Conservation (phyloP, 805 yeast species). For the Starmera dryadoides region DNA sequence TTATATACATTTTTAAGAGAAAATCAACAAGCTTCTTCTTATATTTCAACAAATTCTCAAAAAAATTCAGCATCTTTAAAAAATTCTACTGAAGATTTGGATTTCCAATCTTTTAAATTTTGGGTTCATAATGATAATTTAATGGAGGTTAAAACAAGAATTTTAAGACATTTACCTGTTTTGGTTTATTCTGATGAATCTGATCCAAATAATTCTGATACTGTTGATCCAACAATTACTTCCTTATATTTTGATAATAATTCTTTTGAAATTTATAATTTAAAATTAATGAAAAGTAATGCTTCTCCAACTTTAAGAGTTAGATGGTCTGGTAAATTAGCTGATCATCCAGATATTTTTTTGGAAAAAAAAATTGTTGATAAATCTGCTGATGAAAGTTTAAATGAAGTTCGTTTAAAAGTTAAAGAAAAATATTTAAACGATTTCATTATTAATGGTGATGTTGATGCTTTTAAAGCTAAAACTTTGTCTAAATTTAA, state of each 20-base stretch:
- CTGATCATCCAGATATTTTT: slow-evolving; percentile 68
- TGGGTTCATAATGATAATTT: slow-evolving; percentile 97
- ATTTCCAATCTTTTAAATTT: slow-evolving; percentile 68
- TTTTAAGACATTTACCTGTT: slow-evolving; percentile 88
- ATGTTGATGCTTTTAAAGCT: slow-evolving; percentile 33
- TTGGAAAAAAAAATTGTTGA: slow-evolving; percentile 76
- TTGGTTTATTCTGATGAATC: slow-evolving; percentile 59
- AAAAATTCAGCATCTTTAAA: slow-evolving; percentile 22
- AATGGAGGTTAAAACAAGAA: slow-evolving; percentile 96
- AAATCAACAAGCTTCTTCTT: slow-evolving; percentile 36
- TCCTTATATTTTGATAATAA: slow-evolving; percentile 84
- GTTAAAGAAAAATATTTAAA: slow-evolving; percentile 80
- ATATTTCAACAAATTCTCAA: slow-evolving; percentile 16
- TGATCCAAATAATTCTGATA: slow-evolving; percentile 26
- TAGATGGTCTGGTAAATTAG: slow-evolving; percentile 84
- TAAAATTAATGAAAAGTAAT: slow-evolving; percentile 64
- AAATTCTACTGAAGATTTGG: slow-evolving; percentile 20
- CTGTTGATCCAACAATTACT: slow-evolving; percentile 75
- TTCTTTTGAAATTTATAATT: slow-evolving; percentile 78
- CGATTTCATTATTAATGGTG: slow-evolving; percentile 54
- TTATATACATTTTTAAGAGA: slow-evolving; percentile 79
- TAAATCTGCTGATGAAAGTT: slow-evolving; percentile 39
- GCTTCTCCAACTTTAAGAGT: slow-evolving; percentile 73
- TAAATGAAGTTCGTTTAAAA: slow-evolving; percentile 57
- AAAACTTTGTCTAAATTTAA: slow-evolving; percentile 54